A percentile compares a stretch with the other conserved stretches of the same genome.
Evolutionary conservation across 768 basidiomycete genomes (phyloP).

Genomic region (Ramaria rubella): DNA sequence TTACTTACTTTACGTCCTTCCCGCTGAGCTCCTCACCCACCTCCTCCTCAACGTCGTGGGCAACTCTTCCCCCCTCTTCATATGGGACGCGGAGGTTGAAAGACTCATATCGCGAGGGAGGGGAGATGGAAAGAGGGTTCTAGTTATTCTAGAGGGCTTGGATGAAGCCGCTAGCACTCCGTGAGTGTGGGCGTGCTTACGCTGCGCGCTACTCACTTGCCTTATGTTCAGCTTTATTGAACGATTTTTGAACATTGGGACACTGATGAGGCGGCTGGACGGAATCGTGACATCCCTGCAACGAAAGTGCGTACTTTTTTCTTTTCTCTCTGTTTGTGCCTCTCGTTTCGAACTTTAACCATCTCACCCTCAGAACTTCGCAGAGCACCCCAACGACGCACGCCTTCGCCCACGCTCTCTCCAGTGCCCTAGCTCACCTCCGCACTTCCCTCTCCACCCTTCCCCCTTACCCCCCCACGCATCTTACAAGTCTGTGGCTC

Average conservation of each 20-base stretch:
- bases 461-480: background rate
- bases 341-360: too few relatives aligned
- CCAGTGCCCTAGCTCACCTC: slow-evolving; percentile 45
- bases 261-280: slow-evolving; percentile 61
- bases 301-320: slow-evolving; percentile 34
- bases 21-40: slow-evolving; percentile 43
- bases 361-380: too few relatives aligned
- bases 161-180: slow-evolving; percentile 52
- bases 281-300: slow-evolving; percentile 41
- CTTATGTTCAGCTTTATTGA: slow-evolving; percentile 40
- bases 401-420: slow-evolving; percentile 60
- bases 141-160: slow-evolving; percentile 49
- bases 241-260: slow-evolving; percentile 65
- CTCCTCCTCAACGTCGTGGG: slow-evolving; percentile 57
- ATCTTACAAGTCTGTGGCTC: slow-evolving; percentile 31
- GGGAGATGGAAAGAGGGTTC: slow-evolving; percentile 26
- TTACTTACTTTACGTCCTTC: slow-evolving; percentile 39
- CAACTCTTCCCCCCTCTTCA: slow-evolving; percentile 57
- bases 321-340: background rate
- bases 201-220: background rate
- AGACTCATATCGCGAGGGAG: slow-evolving; percentile 46
- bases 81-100: slow-evolving; percentile 53
- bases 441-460: slow-evolving; percentile 35
- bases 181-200: slow-evolving; percentile 27
- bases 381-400: slow-evolving; percentile 50